Conservation (phyloP, 768 basidiomycete genomes). For the Panaeolus cyanescens region DNA sequence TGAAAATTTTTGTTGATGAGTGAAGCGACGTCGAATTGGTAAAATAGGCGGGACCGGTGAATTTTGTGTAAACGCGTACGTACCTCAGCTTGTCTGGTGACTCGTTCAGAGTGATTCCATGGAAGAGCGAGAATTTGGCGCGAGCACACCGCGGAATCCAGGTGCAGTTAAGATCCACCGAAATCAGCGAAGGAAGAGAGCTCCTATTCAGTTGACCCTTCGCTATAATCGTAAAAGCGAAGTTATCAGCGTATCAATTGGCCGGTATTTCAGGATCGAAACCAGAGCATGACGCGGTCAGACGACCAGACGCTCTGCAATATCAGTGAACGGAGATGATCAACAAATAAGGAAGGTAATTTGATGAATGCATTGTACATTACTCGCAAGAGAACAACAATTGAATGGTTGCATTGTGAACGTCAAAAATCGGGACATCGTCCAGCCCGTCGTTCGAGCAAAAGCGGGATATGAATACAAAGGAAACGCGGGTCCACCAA, state of each 20-base stretch:
- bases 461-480: background rate
- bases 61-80: background rate
- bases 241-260: background rate
- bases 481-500: background rate
- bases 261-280: background rate
- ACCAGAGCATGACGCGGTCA: background rate
- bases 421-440: background rate
- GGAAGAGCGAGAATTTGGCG: background rate
- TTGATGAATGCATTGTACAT: background rate
- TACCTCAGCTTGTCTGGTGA: background rate
- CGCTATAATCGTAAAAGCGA: background rate
- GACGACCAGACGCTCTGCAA: background rate
- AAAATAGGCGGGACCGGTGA: too few species aligned
- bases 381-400: background rate
- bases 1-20: background rate
- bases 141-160: too few species aligned
- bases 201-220: background rate
- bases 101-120: background rate
- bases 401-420: background rate
- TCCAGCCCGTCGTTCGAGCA: background rate
- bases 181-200: background rate
- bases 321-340: background rate
- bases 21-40: background rate
- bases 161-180: background rate
- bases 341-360: background rate